Conservation (phyloP, 2,329 filamentous ascomycete species). For the Seiridium cupressi region DNA sequence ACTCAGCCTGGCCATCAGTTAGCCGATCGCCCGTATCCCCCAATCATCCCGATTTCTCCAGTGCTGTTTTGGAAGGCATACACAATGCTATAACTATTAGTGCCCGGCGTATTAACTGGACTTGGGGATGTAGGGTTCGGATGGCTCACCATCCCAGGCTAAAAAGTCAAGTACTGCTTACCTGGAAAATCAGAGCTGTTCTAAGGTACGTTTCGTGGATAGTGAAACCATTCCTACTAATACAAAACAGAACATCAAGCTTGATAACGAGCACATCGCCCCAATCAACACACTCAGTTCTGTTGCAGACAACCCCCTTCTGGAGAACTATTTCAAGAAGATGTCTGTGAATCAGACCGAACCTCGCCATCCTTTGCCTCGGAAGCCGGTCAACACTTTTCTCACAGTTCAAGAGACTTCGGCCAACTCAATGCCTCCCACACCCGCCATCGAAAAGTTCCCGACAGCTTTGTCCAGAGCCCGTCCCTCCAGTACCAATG, state of each 20-base stretch:
- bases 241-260: constrained; percentile 51
- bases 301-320: constrained; percentile 42
- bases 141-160: constrained; percentile 16
- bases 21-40: too few relatives aligned
- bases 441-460: constrained; percentile 57
- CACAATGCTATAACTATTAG: too few relatives aligned
- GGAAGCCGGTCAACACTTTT: neutral
- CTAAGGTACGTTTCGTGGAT: constrained; percentile 12
- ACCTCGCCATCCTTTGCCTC: neutral
- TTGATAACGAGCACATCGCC: constrained; percentile 36
- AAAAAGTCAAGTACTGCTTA: constrained; percentile 53
- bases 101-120: neutral
- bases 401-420: constrained; percentile 31
- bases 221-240: constrained; percentile 28
- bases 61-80: too few relatives aligned
- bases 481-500: constrained; percentile 49
- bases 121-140: constrained; percentile 17
- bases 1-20: neutral
- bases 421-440: constrained; percentile 61
- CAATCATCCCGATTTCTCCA: constrained; percentile 31
- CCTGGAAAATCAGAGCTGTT: constrained; percentile 51
- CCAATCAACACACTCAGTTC: neutral
- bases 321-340: constrained; percentile 73
- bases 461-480: constrained; percentile 46
- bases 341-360: constrained; percentile 67